A percentile compares a stretch with the other conserved stretches of the same genome.
Evolutionary conservation across 768 basidiomycete genomes (phyloP).

Genomic region (Clavulina sp.): DNA sequence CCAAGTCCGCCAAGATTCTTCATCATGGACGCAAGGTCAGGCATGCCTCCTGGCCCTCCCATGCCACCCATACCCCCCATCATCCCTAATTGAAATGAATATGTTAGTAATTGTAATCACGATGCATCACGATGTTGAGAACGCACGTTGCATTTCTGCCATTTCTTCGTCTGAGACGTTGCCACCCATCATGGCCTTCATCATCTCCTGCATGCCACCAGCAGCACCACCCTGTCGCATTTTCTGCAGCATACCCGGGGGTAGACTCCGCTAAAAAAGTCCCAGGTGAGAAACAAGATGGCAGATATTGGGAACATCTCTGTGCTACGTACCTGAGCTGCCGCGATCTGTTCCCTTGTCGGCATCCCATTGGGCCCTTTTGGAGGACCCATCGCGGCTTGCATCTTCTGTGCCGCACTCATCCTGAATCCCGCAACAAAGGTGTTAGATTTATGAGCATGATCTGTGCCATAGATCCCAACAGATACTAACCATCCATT

Average conservation of each 20-base stretch:
- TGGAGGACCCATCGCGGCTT: conserved; percentile 67
- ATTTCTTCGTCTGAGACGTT: conserved; percentile 63
- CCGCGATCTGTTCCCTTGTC: conserved; percentile 81
- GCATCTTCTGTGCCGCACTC: conserved; percentile 86
- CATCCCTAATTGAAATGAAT: conserved; percentile 38
- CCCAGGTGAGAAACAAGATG: background rate
- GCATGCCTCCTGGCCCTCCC: conserved; percentile 18
- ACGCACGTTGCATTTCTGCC: conserved; percentile 84
- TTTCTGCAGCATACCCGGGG: conserved; percentile 88
- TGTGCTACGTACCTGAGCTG: conserved; percentile 59
- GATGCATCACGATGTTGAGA: background rate
- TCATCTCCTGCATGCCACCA: conserved; percentile 73
- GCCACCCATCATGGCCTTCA: conserved; percentile 95
- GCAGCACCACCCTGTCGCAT: conserved; percentile 66
- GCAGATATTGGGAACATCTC: background rate
- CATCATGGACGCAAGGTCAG: conserved; percentile 23
- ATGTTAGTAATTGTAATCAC: conserved; percentile 7
- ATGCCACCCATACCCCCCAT: conserved; percentile 73
- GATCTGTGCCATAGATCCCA: background rate
- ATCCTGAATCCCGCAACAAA: conserved; percentile 29
- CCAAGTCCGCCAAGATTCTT: conserved; percentile 26
- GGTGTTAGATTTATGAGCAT: background rate
- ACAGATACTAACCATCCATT: conserved; percentile 57
- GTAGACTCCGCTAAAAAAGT: conserved; percentile 61
- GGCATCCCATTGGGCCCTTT: conserved; percentile 80